Evolutionary conservation across 768 basidiomycete species (phyloP).

Genomic region (Tylopilus vinaceipallidus): DNA sequence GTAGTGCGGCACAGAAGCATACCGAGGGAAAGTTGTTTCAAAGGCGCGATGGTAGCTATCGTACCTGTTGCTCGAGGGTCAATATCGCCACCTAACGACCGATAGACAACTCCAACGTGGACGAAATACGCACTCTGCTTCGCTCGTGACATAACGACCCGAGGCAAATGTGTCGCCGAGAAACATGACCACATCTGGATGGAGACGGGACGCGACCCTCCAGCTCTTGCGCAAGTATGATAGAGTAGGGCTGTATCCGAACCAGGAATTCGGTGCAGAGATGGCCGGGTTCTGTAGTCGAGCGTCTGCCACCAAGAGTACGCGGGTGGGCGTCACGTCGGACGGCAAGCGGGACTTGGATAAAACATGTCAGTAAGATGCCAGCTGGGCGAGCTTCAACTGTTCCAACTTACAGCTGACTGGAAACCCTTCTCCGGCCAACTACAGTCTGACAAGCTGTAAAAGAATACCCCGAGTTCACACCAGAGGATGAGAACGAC

Average conservation of each 20-base stretch:
- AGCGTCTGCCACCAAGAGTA: slow-evolving; percentile 69
- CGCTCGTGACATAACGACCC: slow-evolving; percentile 51
- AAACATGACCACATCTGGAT: slow-evolving; percentile 67
- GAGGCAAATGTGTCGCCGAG: slow-evolving; percentile 76
- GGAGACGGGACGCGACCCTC: slow-evolving; percentile 56
- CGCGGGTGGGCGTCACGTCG: slow-evolving; percentile 43
- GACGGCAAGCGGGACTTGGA: slow-evolving; percentile 13
- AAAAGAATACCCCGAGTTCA: slow-evolving; percentile 59
- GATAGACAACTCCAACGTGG: not conserved
- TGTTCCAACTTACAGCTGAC: slow-evolving; percentile 26
- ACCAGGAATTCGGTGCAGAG: slow-evolving; percentile 37
- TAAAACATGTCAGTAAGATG: slow-evolving; percentile 2
- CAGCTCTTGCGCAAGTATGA: slow-evolving; percentile 69
- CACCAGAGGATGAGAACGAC: slow-evolving; percentile 61
- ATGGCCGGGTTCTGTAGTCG: slow-evolving; percentile 48
- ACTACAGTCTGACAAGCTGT: slow-evolving; percentile 53
- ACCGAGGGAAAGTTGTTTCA: slow-evolving; percentile 53
- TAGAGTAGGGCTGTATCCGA: slow-evolving; percentile 45
- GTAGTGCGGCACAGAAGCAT: slow-evolving; percentile 42
- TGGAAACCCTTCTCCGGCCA: slow-evolving; percentile 50
- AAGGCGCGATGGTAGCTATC: slow-evolving; percentile 57
- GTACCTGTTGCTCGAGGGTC: slow-evolving; percentile 46
- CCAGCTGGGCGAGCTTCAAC: not conserved
- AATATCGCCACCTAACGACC: not conserved
- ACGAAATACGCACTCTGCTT: slow-evolving; percentile 50